phyloP scores from a whole-genome alignment of 208 protist genomes.

The Balamuthia mandrillaris region DNA sequence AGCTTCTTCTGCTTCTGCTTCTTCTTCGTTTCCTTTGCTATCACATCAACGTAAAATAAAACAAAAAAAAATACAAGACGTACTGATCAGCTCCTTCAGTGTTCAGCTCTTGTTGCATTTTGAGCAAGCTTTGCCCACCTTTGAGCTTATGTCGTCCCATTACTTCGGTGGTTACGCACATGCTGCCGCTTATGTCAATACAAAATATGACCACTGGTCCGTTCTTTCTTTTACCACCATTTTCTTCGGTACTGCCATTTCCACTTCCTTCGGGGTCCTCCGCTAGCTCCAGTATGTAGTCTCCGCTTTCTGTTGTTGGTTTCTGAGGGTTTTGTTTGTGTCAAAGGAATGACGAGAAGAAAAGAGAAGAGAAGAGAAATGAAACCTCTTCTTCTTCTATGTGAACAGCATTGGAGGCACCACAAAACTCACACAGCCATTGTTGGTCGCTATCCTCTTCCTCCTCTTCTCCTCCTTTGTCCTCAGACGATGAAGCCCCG shows the following conservation, averaged over 20 bases:
- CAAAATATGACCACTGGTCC: constrained; percentile 31
- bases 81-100: neutral
- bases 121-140: neutral
- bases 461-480: neutral
- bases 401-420: constrained; percentile 12
- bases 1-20: too few species aligned
- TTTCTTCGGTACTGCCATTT: neutral
- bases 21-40: too few species aligned
- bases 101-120: neutral
- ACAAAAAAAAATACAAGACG: neutral
- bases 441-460: neutral
- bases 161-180: constrained; percentile 61
- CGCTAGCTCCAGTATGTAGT: constrained; percentile 51
- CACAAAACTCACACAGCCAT: constrained; percentile 58
- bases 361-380: neutral
- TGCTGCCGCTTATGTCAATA: constrained; percentile 60
- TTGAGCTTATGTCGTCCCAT: neutral
- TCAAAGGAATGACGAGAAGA: neutral
- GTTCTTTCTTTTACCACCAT: neutral
- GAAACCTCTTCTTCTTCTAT: constrained; percentile 33
- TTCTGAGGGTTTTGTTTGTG: neutral
- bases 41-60: neutral
- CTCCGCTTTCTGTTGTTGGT: constrained; percentile 37
- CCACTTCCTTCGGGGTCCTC: neutral
- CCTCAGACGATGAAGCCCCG: too few species aligned